Evolutionary conservation across 192 early-diverging fungal species (phyloP), one percentile per base, ranked within the genome.

Genomic region (Coemansia sp.): DNA sequence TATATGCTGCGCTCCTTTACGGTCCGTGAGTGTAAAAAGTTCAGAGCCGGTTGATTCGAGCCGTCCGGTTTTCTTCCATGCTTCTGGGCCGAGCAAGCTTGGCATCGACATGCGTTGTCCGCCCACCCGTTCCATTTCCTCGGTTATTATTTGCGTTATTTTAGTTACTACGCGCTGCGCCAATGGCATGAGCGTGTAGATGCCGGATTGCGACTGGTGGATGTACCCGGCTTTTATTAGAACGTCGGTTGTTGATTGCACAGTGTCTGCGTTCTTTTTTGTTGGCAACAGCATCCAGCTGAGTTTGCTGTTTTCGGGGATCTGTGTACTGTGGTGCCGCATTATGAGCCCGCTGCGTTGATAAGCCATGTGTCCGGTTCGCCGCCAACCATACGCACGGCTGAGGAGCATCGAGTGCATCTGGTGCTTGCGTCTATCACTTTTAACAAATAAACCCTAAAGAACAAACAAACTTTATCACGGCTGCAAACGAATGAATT

Each of bases 141-240:
- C 80, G 60, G 94, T 90, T 59, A 97, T 88, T 41, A 97, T 89
- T 3, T 50, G 52, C 70, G 91, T 89, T 7, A 97, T 78, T 73
- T 94, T 94, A 51, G 79, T 71, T 10, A 95, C 60, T 3, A 88
- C 85, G 5, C 91, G 83, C 45, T 93, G 81, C 1, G 87, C 95
- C 37, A 91, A 68, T n/a, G 95, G 95, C 47, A 97, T 72, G 4
- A 94, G 80, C 1, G 86, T 87, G 77, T 88, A 95, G 22, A 95
- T 87, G 2, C 95, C 95, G 11, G 93, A 83, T 0, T 89, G 88
- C 0, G 92, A 93, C 87, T 92, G 93, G 32, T 89, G 79, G 14
- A 82, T 69, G 55, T 82, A 82, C 10, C 79, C 79, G 24, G 73
- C 79, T 51, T 76, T 82, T 6, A 64, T 75, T 32, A 82, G 66